A percentile compares a stretch with the other conserved stretches of the same genome.
phyloP scores from a whole-genome alignment of 78 protist genomes.

The Neovahlkampfia damariscottae region DNA sequence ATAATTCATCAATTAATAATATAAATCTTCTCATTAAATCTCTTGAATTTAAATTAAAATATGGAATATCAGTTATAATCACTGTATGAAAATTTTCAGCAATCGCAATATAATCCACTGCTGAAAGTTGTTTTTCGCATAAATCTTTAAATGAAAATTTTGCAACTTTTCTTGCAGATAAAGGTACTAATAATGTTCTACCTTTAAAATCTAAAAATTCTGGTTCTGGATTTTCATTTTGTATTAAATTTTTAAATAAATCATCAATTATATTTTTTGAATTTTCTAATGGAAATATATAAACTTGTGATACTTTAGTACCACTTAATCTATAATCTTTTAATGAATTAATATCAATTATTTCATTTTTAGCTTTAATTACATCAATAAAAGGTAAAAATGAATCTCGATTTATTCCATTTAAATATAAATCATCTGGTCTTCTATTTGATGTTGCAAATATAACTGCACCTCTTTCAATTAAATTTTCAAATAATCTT shows the following conservation, averaged over 20 bases:
- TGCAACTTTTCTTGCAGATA: slow-evolving; percentile 27
- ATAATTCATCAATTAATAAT: slow-evolving; percentile 60
- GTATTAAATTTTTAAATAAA: slow-evolving; percentile 14
- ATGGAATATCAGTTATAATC: slow-evolving; percentile 44
- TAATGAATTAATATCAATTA: slow-evolving; percentile 36
- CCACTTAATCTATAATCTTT: slow-evolving; percentile 63
- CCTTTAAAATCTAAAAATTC: slow-evolving; percentile 15
- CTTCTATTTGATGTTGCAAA: slow-evolving; percentile 78
- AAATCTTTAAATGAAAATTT: slow-evolving; percentile 44
- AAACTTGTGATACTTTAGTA: background rate
- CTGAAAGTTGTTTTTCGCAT: slow-evolving; percentile 29
- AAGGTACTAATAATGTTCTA: slow-evolving; percentile 31
- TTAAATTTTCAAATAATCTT: slow-evolving; percentile 58
- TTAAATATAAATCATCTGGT: slow-evolving; percentile 66
- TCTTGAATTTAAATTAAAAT: slow-evolving; percentile 12
- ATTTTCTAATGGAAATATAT: background rate
- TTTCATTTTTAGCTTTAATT: slow-evolving; percentile 27
- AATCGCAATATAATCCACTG: slow-evolving; percentile 67
- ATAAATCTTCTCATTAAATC: slow-evolving; percentile 65
- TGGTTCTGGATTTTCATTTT: slow-evolving; percentile 9
- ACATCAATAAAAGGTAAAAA: slow-evolving; percentile 72
- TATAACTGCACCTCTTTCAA: slow-evolving; percentile 55
- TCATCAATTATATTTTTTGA: background rate
- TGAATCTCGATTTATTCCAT: slow-evolving; percentile 64
- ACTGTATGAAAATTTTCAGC: slow-evolving; percentile 50